These are phyloP conservation scores for Saussurea involucrata DNA, from an alignment of 129 eudicot species.

Conservation along the genomic window DNA sequence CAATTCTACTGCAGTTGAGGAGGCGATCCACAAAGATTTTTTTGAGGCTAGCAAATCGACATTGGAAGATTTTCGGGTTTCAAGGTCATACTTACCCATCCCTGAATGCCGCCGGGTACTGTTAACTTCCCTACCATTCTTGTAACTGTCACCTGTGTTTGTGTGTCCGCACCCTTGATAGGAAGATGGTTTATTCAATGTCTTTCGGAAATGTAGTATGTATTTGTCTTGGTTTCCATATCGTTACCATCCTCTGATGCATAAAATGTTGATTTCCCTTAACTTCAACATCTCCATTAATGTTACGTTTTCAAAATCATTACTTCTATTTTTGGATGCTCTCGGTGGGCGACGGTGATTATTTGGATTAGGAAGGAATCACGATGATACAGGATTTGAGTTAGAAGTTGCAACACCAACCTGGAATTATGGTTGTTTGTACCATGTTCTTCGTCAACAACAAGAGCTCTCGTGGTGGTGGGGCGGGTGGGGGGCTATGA, in stretches of 20 bases:
- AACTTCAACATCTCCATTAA: conserved; percentile 39
- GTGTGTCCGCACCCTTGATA: too few relatives aligned
- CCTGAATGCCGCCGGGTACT: too few relatives aligned
- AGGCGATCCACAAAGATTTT: too few relatives aligned
- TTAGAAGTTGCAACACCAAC: conserved; percentile 36
- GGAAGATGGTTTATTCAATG: too few relatives aligned
- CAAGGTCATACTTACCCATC: too few relatives aligned
- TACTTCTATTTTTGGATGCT: conserved; percentile 27
- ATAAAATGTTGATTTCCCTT: conserved; percentile 34
- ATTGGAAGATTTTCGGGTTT: too few relatives aligned
- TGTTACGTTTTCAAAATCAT: conserved; percentile 43
- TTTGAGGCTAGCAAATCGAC: too few relatives aligned
- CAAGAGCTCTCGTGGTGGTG: conserved; percentile 32
- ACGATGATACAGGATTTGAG: conserved; percentile 27
- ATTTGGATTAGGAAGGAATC: conserved; percentile 34
- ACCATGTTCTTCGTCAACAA: conserved; percentile 45
- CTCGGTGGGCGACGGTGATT: conserved; percentile 41
- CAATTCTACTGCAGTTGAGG: too few relatives aligned
- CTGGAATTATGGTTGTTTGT: conserved; percentile 33
- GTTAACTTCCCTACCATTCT: too few relatives aligned
- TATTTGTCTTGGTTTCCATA: conserved; percentile 27
- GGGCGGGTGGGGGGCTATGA: conserved; percentile 38
- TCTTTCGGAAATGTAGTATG: conserved; percentile 30
- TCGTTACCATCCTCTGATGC: conserved; percentile 18
- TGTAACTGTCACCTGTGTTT: too few relatives aligned